These are phyloP conservation scores for Kodamaea arcana DNA, from an alignment of 1,139 yeast genomes.

Conservation along the genomic window DNA sequence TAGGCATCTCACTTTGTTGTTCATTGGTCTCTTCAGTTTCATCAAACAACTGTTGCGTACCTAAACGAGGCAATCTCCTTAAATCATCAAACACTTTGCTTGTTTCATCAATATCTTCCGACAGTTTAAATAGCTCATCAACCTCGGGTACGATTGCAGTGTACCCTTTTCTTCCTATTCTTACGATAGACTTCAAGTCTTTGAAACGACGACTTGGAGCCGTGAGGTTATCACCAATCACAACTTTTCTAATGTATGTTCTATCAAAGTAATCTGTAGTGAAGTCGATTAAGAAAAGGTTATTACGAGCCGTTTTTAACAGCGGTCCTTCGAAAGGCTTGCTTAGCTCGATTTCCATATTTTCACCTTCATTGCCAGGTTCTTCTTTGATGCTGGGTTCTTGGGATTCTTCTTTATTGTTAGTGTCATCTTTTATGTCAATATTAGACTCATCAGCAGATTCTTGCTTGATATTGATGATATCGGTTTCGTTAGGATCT, in stretches of 20 bases:
- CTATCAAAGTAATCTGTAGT: slow-evolving; percentile 21
- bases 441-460: not conserved
- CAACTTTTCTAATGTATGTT: slow-evolving; percentile 41
- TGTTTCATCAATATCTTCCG: slow-evolving; percentile 33
- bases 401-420: not conserved
- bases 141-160: slow-evolving; percentile 28
- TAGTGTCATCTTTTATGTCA: not conserved
- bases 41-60: slow-evolving; percentile 51
- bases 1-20: slow-evolving; percentile 39
- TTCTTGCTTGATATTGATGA: not conserved
- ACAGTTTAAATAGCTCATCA: slow-evolving; percentile 33
- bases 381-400: too few species aligned
- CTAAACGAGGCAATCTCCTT: slow-evolving; percentile 58
- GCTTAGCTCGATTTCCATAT: slow-evolving; percentile 10
- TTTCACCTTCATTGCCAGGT: slow-evolving; percentile 1
- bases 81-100: slow-evolving; percentile 47
- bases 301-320: slow-evolving; percentile 52
- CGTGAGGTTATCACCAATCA: slow-evolving; percentile 57
- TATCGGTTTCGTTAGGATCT: too few species aligned
- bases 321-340: slow-evolving; percentile 59
- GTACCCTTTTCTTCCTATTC: slow-evolving; percentile 47
- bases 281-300: slow-evolving; percentile 47
- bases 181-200: slow-evolving; percentile 51
- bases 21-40: slow-evolving; percentile 39
- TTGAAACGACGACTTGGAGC: slow-evolving; percentile 52